Evolutionary conservation across 306 rosid species (phyloP).

Genomic region (Luffa acutangula): DNA sequence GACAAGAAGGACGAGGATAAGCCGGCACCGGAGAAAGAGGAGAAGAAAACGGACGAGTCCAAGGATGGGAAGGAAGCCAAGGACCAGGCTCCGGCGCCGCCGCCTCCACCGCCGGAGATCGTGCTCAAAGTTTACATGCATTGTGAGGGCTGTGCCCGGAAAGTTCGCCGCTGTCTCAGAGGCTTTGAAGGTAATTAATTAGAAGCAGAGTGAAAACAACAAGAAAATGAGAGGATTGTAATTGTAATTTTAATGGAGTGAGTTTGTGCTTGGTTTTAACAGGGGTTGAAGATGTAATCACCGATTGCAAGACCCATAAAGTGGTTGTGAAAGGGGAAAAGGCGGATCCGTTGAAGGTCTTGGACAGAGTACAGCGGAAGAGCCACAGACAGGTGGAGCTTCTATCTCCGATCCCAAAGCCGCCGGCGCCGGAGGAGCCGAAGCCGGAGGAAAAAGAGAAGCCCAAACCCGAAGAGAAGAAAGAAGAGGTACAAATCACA

Average conservation of each 20-base stretch:
- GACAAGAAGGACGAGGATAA: constrained; percentile 20
- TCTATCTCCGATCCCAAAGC: constrained; percentile 79
- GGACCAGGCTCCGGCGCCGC: constrained; percentile 17
- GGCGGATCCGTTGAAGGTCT: constrained; percentile 82
- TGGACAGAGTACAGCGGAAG: constrained; percentile 78
- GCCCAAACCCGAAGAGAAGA: constrained; percentile 70
- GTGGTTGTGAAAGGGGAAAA: constrained; percentile 87
- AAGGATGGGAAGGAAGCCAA: constrained; percentile 6
- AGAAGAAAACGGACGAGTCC: constrained; percentile 22
- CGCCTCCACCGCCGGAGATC: constrained; percentile 51
- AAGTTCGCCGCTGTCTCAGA: constrained; percentile 73
- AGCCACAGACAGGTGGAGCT: constrained; percentile 83
- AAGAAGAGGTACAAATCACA: constrained; percentile 47
- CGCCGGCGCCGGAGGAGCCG: constrained; percentile 48
- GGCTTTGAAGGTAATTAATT: constrained; percentile 59
- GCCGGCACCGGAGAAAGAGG: constrained; percentile 5
- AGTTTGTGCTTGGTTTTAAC: neutral
- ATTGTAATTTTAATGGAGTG: neutral
- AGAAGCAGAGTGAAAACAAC: neutral
- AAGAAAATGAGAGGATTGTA: neutral
- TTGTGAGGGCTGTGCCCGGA: constrained; percentile 96
- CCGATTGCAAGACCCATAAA: constrained; percentile 65
- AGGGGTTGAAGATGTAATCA: constrained; percentile 77
- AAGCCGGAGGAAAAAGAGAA: constrained; percentile 45
- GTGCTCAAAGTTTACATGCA: constrained; percentile 88